Evolutionary conservation across 1,284 basidiomycete genomes (phyloP), one percentile per base, ranked within the genome.

Genomic region (Microbotryomycetes sp.): DNA sequence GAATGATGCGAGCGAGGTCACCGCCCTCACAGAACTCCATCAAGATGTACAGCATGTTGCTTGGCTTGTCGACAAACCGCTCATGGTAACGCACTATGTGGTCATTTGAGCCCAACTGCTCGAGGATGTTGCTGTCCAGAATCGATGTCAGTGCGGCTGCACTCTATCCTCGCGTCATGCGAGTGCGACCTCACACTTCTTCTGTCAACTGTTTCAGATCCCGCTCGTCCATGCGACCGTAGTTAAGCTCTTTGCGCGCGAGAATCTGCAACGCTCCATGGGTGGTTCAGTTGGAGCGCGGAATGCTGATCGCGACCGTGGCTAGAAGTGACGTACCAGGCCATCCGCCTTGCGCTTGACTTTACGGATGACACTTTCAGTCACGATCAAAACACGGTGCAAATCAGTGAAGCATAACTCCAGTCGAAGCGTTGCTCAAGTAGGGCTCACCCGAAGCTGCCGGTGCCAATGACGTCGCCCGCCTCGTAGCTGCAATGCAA

Each of bases 1-100:
- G 88, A 76, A 97, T 93, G 70, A 94, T 77, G 30, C 83, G 79
- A 2, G 89, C 89, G 54, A 97, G 82, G 79, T 97, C 93, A 9
- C 94, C 93, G 26, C 92, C 91, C 7, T 90, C 89, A 74, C 93
- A 97, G 74, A 88, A 96, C 79, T 96, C 92, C 92, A 96, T 97
- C 65, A 96, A 80, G 65, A 96, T 96, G 76, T 92, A 93, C 49
- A 97, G 84, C 62, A 90, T 88, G 50, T 90, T 89, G 54, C 88
- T 87, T 60, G 65, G 93, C 87, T 87, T 82, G 77, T 97, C 94
- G 59, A 94, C 89, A 73, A 89, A 84, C 65, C 91, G 82, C 79
- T 94, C 91, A 70, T 89, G 86, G 76, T 93, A 94, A 70, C 87
- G 86, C 66, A 97, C 94, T 66, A 97, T 97, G 76, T 97, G 88